Conservation (phyloP, 768 basidiomycete genomes). For the Tremella mesenterica region DNA sequence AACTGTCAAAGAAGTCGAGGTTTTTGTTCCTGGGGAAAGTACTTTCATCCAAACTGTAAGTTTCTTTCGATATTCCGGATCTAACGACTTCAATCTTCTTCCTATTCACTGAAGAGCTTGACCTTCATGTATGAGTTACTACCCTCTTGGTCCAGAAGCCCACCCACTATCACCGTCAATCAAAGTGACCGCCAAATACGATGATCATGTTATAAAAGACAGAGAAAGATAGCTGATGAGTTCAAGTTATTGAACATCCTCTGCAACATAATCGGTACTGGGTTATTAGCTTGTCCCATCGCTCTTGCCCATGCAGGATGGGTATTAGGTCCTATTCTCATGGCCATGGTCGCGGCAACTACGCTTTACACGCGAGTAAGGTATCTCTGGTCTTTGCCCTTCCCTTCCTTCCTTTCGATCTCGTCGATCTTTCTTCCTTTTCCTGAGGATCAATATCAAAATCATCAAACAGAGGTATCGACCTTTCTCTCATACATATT, state of each 20-base stretch:
- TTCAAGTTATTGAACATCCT: constrained; percentile 31
- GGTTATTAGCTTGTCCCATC: constrained; percentile 33
- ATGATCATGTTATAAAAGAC: neutral
- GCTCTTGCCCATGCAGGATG: constrained; percentile 38
- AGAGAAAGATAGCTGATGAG: neutral
- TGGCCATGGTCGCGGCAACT: constrained; percentile 20
- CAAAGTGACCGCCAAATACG: no score
- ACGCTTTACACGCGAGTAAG: constrained; percentile 32
- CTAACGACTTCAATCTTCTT: no score
- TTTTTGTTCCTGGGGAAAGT: constrained; percentile 26
- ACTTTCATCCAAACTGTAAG: constrained; percentile 36
- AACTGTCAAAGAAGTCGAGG: constrained; percentile 26
- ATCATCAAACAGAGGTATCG: no score
- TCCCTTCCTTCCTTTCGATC: no score
- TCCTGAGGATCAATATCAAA: no score
- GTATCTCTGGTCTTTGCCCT: neutral
- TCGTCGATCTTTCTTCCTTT: no score
- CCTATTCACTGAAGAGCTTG: no score
- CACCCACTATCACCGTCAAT: neutral
- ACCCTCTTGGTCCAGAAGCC: neutral
- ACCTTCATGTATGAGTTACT: neutral
- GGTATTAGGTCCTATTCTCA: constrained; percentile 28
- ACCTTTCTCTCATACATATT: no score
- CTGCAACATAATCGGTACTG: constrained; percentile 36
- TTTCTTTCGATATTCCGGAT: no score